Percentiles rank a stretch among this genome's conserved stretches.
Conservation (phyloP, 768 basidiomycete species). For the Lactarius vividus region DNA sequence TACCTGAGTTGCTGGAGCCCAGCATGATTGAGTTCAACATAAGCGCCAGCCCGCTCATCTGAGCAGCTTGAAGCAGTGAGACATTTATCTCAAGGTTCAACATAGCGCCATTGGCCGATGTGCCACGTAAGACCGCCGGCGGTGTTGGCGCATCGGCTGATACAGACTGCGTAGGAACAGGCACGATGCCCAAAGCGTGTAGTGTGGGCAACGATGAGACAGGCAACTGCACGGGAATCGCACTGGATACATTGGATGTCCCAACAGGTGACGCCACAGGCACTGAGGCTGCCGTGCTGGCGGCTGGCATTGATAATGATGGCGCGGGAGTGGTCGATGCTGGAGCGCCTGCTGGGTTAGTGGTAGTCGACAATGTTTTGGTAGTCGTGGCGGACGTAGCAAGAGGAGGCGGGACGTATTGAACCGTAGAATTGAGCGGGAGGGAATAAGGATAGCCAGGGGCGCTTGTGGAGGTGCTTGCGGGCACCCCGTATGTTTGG, state of each 20-base stretch:
- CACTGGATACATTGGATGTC: conserved; percentile 10
- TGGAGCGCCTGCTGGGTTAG: conserved; percentile 12
- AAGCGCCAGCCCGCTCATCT: conserved; percentile 72
- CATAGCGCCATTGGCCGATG: conserved; percentile 67
- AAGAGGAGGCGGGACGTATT: conserved; percentile 33
- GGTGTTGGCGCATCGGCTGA: conserved; percentile 53
- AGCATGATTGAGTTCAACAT: conserved; percentile 71
- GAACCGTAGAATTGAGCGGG: conserved; percentile 34
- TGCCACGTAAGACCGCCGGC: conserved; percentile 72
- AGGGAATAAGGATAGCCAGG: conserved; percentile 27
- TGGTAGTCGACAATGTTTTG: conserved; percentile 23
- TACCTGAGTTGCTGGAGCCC: conserved; percentile 26
- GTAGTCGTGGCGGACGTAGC: conserved; percentile 28
- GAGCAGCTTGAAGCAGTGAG: conserved; percentile 65
- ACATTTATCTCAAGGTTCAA: conserved; percentile 79
- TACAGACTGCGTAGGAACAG: conserved; percentile 56
- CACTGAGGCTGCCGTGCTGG: conserved; percentile 34
- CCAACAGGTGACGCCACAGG: background rate
- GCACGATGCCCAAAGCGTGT: conserved; percentile 69
- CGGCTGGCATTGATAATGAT: conserved; percentile 35
- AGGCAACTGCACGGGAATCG: conserved; percentile 69
- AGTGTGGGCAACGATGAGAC: conserved; percentile 55
- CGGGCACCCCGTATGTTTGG: conserved; percentile 46
- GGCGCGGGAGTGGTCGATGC: conserved; percentile 14
- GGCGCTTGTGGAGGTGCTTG: conserved; percentile 4